Evolutionary conservation across 768 basidiomycete genomes (phyloP).

Genomic region (Crepidotus variabilis): DNA sequence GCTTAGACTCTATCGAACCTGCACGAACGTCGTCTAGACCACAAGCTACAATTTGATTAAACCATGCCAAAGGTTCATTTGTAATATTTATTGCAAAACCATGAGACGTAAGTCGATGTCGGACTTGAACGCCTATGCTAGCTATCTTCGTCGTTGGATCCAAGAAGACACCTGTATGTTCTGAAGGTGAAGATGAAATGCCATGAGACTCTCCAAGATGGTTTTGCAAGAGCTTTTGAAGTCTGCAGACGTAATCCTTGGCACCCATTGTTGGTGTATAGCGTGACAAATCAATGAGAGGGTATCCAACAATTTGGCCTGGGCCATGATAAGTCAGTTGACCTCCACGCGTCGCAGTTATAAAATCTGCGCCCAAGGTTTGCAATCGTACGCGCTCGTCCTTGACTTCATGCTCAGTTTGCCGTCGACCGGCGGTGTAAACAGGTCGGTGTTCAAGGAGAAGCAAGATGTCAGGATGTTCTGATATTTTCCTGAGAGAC

Average conservation of each 20-base stretch:
- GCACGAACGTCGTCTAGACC: conserved; percentile 83
- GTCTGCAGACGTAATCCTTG: conserved; percentile 79
- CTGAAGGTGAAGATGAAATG: conserved; percentile 55
- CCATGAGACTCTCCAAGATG: conserved; percentile 61
- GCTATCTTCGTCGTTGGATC: conserved; percentile 79
- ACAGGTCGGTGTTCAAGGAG: conserved; percentile 90
- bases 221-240: conserved; percentile 67
- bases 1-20: conserved; percentile 54
- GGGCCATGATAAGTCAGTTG: conserved; percentile 97
- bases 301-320: conserved; percentile 95
- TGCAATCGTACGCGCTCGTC: conserved; percentile 63
- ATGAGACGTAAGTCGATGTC: conserved; percentile 91
- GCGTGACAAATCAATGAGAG: conserved; percentile 84
- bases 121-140: conserved; percentile 95
- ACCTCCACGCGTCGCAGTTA: conserved; percentile 79
- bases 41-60: conserved; percentile 85
- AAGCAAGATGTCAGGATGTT: conserved; percentile 64
- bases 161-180: conserved; percentile 90
- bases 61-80: conserved; percentile 78
- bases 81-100: conserved; percentile 94
- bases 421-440: conserved; percentile 91
- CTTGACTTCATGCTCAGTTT: conserved; percentile 55
- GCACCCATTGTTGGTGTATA: conserved; percentile 68
- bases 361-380: conserved; percentile 83
- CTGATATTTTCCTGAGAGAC: conserved; percentile 32